Evolutionary conservation across 345 rosid genomes (phyloP), one percentile per base, ranked within the genome.

Genomic region (Nephelium lappaceum): DNA sequence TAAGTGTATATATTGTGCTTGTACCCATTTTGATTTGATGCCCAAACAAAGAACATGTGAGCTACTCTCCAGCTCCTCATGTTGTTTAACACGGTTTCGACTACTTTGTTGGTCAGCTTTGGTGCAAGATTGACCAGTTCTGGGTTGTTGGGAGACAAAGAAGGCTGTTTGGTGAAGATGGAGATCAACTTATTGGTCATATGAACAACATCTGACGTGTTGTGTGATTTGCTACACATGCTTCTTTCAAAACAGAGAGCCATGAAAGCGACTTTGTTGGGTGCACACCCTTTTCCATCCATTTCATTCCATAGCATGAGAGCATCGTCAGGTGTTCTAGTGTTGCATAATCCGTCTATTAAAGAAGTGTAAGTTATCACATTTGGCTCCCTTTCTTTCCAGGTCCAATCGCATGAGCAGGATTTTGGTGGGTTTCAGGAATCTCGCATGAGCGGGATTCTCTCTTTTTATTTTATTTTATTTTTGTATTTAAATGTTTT

Each of bases 21-120:
- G 74, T 90, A 95, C 15, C 97, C 94, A 77, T 72, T 18, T 61
- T 90, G 97, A 70, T 71, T 81, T 1, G 95, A 89, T 0, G 88
- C 92, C 98, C 98, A 93, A 36, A 65, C 73, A 83, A 95, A 93
- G 87, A 95, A 95, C 1, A 8, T 1, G 31, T 68, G 78, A 41
- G 97, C 97, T 68, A 71, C 9, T 61, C 74, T 87, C 98, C 97
- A 92, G 74, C 87, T 86, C 60, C 71, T 84, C 69, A 93, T 83
- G 15, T 84, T 82, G 67, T 75, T 83, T 75, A 92, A 78, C 0
- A 85, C 95, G n/a, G 88, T 80, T 77, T 93, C 94, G 10, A 93
- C 98, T 15, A 93, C 84, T 72, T 89, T 82, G 19, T 89, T 76
- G 86, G 83, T 85, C 63, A 95, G 89, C 58, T 80, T 75, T 63